Percentiles rank a stretch among this genome's conserved stretches.
These are phyloP conservation scores for Heterobasidion parviporum DNA, from an alignment of 1,284 basidiomycete genomes.

Conservation along the genomic window DNA sequence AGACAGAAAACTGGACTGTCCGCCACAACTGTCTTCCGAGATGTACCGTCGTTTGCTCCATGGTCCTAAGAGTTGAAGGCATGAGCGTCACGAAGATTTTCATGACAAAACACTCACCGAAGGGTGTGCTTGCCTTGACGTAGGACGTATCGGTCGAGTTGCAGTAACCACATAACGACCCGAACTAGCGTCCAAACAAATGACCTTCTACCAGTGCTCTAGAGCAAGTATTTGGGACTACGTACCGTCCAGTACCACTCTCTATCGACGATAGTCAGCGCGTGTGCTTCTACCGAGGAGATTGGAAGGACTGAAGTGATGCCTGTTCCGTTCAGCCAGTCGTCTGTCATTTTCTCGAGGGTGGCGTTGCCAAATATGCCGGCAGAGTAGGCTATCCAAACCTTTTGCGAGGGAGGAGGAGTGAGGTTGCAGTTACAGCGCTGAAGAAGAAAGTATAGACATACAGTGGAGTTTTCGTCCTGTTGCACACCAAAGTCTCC, in stretches of 20 bases:
- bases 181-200: background rate
- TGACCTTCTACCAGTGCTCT: too few relatives aligned
- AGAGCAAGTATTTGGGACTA: too few relatives aligned
- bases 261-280: background rate
- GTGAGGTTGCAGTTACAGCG: too few relatives aligned
- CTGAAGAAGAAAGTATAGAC: background rate
- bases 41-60: background rate
- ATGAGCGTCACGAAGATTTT: background rate
- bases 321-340: background rate
- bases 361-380: background rate
- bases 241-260: background rate
- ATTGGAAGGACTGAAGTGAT: background rate
- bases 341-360: background rate
- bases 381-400: background rate
- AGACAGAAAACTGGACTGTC: background rate
- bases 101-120: background rate
- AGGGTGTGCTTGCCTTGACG: background rate
- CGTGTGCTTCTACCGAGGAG: background rate
- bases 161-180: background rate
- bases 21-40: background rate
- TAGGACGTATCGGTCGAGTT: background rate
- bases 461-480: background rate
- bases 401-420: background rate
- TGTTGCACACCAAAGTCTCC: background rate
- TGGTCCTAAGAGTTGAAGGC: background rate